Base-by-base conservation (phyloP, 768 basidiomycete species). In the Leccinum uliginosum region DNA sequence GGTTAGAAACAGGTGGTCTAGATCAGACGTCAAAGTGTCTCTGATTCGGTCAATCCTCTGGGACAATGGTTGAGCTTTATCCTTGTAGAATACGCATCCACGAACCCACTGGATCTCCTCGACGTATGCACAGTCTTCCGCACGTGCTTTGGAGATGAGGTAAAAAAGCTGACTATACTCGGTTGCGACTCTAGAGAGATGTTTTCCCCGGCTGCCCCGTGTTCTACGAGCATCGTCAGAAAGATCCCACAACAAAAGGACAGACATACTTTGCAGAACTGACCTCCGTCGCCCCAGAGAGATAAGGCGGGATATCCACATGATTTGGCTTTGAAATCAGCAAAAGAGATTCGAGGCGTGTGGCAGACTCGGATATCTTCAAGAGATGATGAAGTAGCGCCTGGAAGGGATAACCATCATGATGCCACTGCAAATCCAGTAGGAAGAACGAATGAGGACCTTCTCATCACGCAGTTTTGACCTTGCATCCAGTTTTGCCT, bases 111-210 rank as follows among this genome's bases (percentile, higher is more conserved):
- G 86, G 6, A 95, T 80, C 61, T 90, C 87, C 54, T 86, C 81
- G 3, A 96, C 84, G 61, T 92, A 94, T 2, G 77, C 82, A 60
- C 93, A 93, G 2, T 83, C 81, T 64, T 94, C 89, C 10, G 74
- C 73, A 6, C 82, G 78, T 11, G 95, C 93, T 71, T 97, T 96
- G 19, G 84, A 81, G 24, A 83, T 81, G 62, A 97, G 90, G 69
- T 99, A 99, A 24, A 93, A 78, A 19, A 98, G 79, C 67, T 98
- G 95, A 10, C 83, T 90, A 67, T 96, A 98, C 72, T 98, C 97
- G 9, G 85, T 79, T 14, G 94, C 92, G 27, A 95, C 89, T 51
- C 95, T 83, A 11, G 82, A 79, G 14, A 96, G 78, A 67, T 93
- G 90, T 68, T 93, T 91, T 30, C 88, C 85, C 46, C 85, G 79